These are phyloP conservation scores for Clathrus columnatus DNA, from an alignment of 768 basidiomycete genomes.

Conservation along the genomic window DNA sequence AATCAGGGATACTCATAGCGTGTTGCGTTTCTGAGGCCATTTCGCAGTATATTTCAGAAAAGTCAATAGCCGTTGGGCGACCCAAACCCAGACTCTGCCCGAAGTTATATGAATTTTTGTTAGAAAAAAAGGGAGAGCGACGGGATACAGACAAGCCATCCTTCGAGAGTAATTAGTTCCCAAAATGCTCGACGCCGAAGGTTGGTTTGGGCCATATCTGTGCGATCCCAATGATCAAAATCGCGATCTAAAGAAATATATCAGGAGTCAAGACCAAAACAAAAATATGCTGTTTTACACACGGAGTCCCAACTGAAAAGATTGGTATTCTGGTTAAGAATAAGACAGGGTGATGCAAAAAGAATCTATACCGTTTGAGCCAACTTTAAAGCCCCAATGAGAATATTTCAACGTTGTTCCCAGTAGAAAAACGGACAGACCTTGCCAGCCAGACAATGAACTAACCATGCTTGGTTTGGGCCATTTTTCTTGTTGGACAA, in stretches of 20 bases:
- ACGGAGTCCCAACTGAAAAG: background rate
- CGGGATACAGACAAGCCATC: background rate
- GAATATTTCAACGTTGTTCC: no score
- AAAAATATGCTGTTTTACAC: slow-evolving; percentile 53
- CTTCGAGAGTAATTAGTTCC: background rate
- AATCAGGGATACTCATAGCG: background rate
- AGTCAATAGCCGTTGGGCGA: slow-evolving; percentile 4
- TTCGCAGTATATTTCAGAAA: slow-evolving; percentile 6
- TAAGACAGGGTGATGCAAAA: background rate
- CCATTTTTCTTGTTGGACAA: background rate
- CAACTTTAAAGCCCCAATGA: no score
- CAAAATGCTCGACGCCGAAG: background rate
- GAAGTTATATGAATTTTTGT: background rate
- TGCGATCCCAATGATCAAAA: background rate
- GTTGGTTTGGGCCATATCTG: background rate
- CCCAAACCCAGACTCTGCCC: slow-evolving; percentile 7
- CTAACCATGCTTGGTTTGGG: background rate
- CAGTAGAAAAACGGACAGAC: background rate
- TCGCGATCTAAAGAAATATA: slow-evolving; percentile 50
- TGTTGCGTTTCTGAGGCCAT: background rate
- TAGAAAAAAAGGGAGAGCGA: background rate
- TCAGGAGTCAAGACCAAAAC: slow-evolving; percentile 89
- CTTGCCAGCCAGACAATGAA: background rate
- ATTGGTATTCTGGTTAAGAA: background rate
- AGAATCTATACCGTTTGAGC: background rate